A percentile compares a stretch with the other conserved stretches of the same genome.
phyloP scores from a whole-genome alignment of 768 basidiomycete species.

The Coprinopsis cinerea region DNA sequence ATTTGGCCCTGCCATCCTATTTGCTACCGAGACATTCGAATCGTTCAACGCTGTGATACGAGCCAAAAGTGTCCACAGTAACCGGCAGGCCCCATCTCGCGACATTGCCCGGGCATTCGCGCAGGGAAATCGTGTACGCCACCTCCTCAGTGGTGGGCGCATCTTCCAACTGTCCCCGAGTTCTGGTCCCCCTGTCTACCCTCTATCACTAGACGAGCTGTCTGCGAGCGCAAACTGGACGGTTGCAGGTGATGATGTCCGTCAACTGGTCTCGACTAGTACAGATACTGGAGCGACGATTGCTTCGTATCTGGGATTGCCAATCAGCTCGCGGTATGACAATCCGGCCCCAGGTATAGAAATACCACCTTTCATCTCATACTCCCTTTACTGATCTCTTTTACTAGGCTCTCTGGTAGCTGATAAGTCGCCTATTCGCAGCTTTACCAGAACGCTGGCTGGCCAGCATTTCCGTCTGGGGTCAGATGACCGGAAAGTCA shows the following conservation, averaged over 20 bases:
- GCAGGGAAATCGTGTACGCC: background rate
- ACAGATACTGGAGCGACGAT: no score
- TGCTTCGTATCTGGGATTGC: no score
- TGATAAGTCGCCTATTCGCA: no score
- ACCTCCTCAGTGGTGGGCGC: background rate
- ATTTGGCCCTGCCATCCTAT: conserved; percentile 38
- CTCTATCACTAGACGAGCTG: background rate
- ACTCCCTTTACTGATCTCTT: no score
- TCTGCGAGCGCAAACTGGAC: background rate
- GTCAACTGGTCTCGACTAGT: background rate
- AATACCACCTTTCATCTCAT: no score
- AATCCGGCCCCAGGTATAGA: background rate
- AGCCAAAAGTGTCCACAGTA: conserved; percentile 26
- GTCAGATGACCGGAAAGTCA: no score
- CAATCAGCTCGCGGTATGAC: no score
- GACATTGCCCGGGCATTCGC: conserved; percentile 19
- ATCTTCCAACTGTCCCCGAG: background rate
- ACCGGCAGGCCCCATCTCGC: conserved; percentile 26
- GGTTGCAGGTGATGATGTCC: background rate
- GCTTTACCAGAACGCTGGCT: no score
- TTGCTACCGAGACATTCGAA: conserved; percentile 39
- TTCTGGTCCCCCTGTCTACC: background rate
- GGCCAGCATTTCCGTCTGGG: no score
- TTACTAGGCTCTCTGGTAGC: no score
- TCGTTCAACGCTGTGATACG: conserved; percentile 35